phyloP scores from a whole-genome alignment of 129 eudicot genomes.

The Centaurea solstitialis region DNA sequence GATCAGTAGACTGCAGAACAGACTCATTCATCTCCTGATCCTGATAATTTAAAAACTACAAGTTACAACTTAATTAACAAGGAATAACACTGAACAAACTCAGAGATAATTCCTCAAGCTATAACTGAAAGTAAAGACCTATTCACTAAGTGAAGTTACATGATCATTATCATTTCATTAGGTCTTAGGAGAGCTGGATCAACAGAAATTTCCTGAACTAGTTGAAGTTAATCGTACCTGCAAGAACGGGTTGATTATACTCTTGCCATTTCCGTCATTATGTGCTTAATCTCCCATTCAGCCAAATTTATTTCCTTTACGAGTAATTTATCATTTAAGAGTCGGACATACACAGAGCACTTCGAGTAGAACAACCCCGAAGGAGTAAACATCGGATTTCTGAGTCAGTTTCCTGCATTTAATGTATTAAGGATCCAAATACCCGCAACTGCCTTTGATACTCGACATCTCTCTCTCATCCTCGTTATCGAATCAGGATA shows the following conservation, averaged over 20 bases:
- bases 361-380: conserved; percentile 69
- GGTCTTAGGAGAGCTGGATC: too few species aligned
- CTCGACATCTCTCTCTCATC: conserved; percentile 39
- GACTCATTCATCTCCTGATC: too few species aligned
- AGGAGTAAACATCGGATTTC: conserved; percentile 67
- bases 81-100: too few species aligned
- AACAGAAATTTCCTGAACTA: conserved; percentile 54
- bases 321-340: conserved; percentile 38
- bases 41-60: too few species aligned
- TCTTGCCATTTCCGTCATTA: conserved; percentile 40
- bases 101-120: too few species aligned
- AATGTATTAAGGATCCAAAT: conserved; percentile 65
- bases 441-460: conserved; percentile 69
- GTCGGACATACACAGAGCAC: conserved; percentile 63
- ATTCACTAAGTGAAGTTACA: too few species aligned
- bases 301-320: conserved; percentile 54
- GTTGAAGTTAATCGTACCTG: conserved; percentile 42
- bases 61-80: too few species aligned
- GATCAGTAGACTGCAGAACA: too few species aligned
- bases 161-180: too few species aligned
- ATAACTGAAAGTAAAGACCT: too few species aligned
- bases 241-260: conserved; percentile 50
- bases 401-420: conserved; percentile 51
- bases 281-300: conserved; percentile 51
- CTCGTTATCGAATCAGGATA: conserved; percentile 37